Percentiles rank a stretch among this genome's conserved stretches.
Conservation (phyloP, 441 rosid genomes). For the Pelargonium fulgidum region DNA sequence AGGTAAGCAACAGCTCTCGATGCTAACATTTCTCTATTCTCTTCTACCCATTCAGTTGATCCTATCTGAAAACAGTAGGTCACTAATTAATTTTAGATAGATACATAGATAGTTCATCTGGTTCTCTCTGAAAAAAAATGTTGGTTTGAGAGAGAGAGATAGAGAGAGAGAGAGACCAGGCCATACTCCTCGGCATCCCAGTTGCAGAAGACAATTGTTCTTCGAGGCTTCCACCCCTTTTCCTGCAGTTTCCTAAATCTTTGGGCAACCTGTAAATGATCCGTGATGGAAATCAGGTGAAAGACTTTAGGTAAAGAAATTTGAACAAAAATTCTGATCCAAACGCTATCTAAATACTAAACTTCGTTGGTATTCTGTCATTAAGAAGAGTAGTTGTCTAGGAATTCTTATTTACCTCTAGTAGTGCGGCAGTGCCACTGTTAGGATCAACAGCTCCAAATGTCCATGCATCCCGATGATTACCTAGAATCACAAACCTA, state of each 20-base stretch:
- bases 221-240: constrained; percentile 70
- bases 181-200: constrained; percentile 98
- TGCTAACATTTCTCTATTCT: constrained; percentile 62
- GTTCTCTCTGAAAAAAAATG: constrained; percentile 6
- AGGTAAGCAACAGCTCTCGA: constrained; percentile 75
- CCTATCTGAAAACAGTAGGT: constrained; percentile 44
- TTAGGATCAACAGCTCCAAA: constrained; percentile 93
- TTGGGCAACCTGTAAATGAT: constrained; percentile 42
- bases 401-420: constrained; percentile 47
- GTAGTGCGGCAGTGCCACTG: constrained; percentile 75
- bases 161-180: constrained; percentile 57
- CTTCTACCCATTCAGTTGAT: constrained; percentile 95
- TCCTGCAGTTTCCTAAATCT: constrained; percentile 57
- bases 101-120: neutral
- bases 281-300: constrained; percentile 13
- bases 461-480: constrained; percentile 91
- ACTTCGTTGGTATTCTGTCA: neutral
- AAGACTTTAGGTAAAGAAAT: too few relatives aligned
- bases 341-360: too few relatives aligned
- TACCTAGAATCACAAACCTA: constrained; percentile 48
- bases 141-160: neutral
- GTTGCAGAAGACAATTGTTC: constrained; percentile 69
- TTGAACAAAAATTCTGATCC: too few relatives aligned
- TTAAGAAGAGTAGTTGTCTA: neutral
- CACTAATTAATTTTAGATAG: neutral